Conservation (phyloP, 2,329 filamentous ascomycete species). For the Cordyceps militaris region DNA sequence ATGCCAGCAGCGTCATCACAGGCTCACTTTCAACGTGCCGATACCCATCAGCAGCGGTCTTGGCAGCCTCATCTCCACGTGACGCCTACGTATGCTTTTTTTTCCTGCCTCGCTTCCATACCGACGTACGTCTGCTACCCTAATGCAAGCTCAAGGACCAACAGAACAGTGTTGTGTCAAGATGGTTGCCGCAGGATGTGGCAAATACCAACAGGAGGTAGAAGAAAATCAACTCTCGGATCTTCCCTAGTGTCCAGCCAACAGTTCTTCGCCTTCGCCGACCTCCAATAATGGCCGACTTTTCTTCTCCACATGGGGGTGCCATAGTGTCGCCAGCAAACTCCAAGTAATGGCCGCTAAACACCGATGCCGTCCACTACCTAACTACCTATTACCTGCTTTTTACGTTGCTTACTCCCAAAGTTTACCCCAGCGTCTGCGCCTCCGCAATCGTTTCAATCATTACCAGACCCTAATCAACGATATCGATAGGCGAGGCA, state of each 20-base stretch:
- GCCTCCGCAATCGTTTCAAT: neutral
- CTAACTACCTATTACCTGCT: too few relatives aligned
- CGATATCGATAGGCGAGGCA: neutral
- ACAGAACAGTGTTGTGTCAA: neutral
- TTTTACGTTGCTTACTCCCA: too few relatives aligned
- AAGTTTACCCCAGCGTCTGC: too few relatives aligned
- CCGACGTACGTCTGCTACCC: neutral
- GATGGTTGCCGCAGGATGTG: neutral
- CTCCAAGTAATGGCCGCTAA: too few relatives aligned
- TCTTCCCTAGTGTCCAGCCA: neutral
- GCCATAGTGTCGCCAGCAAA: neutral
- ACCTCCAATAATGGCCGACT: neutral
- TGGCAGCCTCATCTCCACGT: constrained; percentile 2
- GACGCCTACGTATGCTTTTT: constrained; percentile 6
- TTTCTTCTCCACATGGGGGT: neutral
- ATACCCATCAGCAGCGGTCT: constrained; percentile 7
- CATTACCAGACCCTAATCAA: neutral
- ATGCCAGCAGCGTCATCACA: neutral
- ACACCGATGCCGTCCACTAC: too few relatives aligned
- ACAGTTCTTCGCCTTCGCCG: neutral
- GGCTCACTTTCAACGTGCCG: neutral
- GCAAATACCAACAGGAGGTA: too few relatives aligned
- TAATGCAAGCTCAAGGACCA: neutral
- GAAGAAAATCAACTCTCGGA: neutral
- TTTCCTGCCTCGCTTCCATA: neutral